Evolutionary conservation across 139 green algal genomes (phyloP), one percentile per base, ranked within the genome.

Genomic region (Tetratostichococcus sp.): DNA sequence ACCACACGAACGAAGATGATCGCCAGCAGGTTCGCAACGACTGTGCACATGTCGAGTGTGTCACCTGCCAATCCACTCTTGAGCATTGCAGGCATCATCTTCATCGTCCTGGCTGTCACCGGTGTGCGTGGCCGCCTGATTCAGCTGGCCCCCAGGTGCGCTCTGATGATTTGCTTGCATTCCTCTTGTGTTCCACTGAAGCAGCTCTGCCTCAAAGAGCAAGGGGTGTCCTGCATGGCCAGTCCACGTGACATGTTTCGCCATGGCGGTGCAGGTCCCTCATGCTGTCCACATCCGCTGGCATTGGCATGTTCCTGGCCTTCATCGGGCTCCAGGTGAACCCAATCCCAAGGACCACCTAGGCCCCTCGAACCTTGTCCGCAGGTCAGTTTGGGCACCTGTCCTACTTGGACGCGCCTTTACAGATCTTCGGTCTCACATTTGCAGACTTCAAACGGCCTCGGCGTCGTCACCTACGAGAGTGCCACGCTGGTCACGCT

Each of bases 251-350:
- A 5, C 11, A 8, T 28, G 14, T 8, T 62, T n/a, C 50, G 14
- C 19, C 26, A 4, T 62, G 50, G 14, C 2, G 14, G 2, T 62
- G 19, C 50, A 62, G 50, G 50, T 62, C 50, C 11, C 50, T 62
- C 50, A 62, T 62, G 50, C 50, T 62, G 2, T 23, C 50, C 17
- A n/a, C 83, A 21, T 78, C 81, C 30, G 85, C 82, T 0, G 50
- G 90, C 67, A 96, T 95, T 70, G 91, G 91, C 43, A 72, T 89
- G 35, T 90, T 95, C 79, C 88, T 96, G 65, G 85, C 86, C 1
- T 89, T 89, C 79, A 91, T 93, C 1, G 91, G 89, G 11, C 75
- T 94, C 65, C 84, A 92, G 39, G 39, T 50, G 8, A 50, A 8
- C n/a, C n/a, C n/a, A n/a, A n/a, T n/a, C n/a, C n/a, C n/a, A n/a